Evolutionary conservation across 805 yeast species (phyloP).

Genomic region (Metschnikowia gruessii): DNA sequence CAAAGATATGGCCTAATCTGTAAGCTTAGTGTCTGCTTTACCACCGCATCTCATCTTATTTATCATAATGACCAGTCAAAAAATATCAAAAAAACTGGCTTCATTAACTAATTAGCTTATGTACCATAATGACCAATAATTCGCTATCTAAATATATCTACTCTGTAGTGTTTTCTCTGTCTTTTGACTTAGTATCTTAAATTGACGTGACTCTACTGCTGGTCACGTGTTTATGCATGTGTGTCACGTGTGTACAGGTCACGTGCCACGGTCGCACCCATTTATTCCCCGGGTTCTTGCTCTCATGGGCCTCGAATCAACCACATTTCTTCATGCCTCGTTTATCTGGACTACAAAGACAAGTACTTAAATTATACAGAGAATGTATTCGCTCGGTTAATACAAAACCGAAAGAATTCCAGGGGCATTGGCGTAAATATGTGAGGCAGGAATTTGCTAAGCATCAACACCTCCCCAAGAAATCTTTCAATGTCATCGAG

Average conservation of each 20-base stretch:
- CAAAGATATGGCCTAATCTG: too few relatives aligned
- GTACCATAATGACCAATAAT: too few relatives aligned
- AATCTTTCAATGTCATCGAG: constrained; percentile 83
- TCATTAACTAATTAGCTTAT: too few relatives aligned
- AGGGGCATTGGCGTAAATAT: constrained; percentile 41
- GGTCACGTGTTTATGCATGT: too few relatives aligned
- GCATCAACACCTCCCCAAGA: constrained; percentile 56
- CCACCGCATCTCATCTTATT: too few relatives aligned
- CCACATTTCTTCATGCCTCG: constrained; percentile 28
- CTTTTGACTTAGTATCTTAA: too few relatives aligned
- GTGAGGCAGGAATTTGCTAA: constrained; percentile 62
- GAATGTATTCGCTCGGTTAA: constrained; percentile 44
- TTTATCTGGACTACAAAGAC: constrained; percentile 43
- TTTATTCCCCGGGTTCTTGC: constrained; percentile 6
- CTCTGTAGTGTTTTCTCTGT: too few relatives aligned
- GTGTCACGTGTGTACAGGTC: neutral
- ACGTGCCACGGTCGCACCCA: neutral
- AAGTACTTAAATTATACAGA: constrained; percentile 50
- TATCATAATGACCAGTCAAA: neutral
- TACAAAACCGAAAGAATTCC: constrained; percentile 48
- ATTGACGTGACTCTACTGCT: too few relatives aligned
- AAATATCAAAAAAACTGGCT: too few relatives aligned
- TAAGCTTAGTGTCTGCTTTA: too few relatives aligned
- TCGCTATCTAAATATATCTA: too few relatives aligned
- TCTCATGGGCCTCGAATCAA: constrained; percentile 39